These are phyloP conservation scores for Pulveroboletus ravenelii DNA, from an alignment of 768 basidiomycete genomes.

Conservation along the genomic window DNA sequence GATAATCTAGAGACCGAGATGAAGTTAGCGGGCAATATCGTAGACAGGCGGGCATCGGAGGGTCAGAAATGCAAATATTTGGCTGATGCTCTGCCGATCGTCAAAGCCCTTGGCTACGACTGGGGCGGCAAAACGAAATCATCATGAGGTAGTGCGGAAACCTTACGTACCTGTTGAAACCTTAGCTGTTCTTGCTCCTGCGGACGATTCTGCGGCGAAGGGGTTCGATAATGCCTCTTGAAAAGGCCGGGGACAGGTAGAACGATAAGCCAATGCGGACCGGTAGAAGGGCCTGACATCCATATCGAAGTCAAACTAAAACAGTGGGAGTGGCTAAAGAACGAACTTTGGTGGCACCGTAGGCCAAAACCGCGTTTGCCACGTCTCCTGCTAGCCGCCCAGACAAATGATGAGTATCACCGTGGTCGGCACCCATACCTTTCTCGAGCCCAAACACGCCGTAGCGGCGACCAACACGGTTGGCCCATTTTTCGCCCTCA, in stretches of 20 bases:
- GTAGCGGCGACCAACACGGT: conserved; percentile 68
- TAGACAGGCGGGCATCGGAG: not conserved
- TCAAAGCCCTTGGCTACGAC: conserved; percentile 62
- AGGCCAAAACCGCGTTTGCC: conserved; percentile 79
- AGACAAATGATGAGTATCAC: conserved; percentile 16
- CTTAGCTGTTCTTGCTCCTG: not conserved
- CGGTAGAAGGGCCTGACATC: conserved; percentile 65
- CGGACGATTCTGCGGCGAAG: conserved; percentile 33
- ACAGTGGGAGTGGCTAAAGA: not conserved
- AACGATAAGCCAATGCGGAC: conserved; percentile 67
- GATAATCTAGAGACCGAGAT: conserved; percentile 1
- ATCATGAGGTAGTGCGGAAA: conserved; percentile 34
- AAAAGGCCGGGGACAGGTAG: conserved; percentile 70
- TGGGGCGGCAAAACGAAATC: conserved; percentile 71
- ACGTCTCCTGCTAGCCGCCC: conserved; percentile 65
- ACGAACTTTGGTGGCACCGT: conserved; percentile 71
- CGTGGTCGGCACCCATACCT: conserved; percentile 16
- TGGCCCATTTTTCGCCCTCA: conserved; percentile 72
- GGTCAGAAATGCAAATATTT: conserved; percentile 65
- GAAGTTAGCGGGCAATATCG: conserved; percentile 2
- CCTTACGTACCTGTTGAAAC: conserved; percentile 26
- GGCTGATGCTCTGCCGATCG: conserved; percentile 64
- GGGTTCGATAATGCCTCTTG: conserved; percentile 62
- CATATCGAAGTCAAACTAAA: not conserved
- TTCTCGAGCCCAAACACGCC: conserved; percentile 78